These are phyloP conservation scores for Laetiporus sulphureus DNA, from an alignment of 1,284 basidiomycete genomes.

Conservation along the genomic window DNA sequence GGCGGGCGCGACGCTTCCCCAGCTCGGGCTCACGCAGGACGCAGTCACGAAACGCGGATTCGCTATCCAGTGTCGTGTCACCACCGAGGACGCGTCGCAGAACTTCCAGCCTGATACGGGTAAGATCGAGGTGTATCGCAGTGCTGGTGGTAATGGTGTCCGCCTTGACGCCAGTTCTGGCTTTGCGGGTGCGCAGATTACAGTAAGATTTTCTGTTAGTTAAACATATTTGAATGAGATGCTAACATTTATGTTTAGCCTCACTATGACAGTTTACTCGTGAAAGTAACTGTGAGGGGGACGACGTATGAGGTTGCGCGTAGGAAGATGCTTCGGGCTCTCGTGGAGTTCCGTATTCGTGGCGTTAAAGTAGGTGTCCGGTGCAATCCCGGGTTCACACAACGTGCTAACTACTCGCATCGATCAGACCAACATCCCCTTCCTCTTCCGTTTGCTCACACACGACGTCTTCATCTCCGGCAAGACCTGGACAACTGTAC, in stretches of 20 bases:
- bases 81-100: conserved; percentile 92
- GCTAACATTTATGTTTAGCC: conserved; percentile 66
- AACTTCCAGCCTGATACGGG: conserved; percentile 98
- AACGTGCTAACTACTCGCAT: conserved; percentile 4
- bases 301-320: conserved; percentile 98
- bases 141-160: conserved; percentile 98
- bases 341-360: conserved; percentile 99
- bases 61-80: conserved; percentile 98
- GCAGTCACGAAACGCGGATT: conserved; percentile 95
- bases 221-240: neutral
- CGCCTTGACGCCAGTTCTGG: conserved; percentile 96
- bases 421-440: conserved; percentile 92
- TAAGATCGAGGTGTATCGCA: conserved; percentile 98
- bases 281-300: conserved; percentile 95
- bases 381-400: conserved; percentile 1
- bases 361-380: conserved; percentile 79
- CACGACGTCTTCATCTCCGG: conserved; percentile 95
- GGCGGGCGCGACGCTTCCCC: conserved; percentile 90
- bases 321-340: conserved; percentile 97
- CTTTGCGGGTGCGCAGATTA: conserved; percentile 99
- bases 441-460: conserved; percentile 97
- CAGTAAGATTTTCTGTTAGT: conserved; percentile 53
- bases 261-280: conserved; percentile 97
- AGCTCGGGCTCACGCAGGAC: conserved; percentile 96
- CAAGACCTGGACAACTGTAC: conserved; percentile 95